These are phyloP conservation scores for Ophiostoma montium DNA, from an alignment of 2,329 filamentous ascomycete species.

Conservation along the genomic window DNA sequence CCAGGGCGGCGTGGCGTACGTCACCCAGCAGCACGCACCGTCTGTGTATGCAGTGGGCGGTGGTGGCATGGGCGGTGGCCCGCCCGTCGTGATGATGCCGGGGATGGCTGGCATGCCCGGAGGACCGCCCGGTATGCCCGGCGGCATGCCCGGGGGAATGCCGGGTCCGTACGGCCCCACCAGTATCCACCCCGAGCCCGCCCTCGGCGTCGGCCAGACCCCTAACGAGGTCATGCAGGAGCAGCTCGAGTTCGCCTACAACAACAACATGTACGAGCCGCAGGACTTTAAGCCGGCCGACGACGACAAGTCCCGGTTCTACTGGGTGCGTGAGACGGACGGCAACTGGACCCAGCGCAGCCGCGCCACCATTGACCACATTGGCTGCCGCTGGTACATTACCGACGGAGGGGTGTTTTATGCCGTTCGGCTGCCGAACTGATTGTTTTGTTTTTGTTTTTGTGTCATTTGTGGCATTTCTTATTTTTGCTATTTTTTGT, in stretches of 20 bases:
- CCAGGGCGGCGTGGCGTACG: conserved; percentile 4
- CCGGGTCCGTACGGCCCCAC: no score
- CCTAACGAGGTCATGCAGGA: conserved; percentile 31
- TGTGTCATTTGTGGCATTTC: no score
- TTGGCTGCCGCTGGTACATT: conserved; percentile 44
- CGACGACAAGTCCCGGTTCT: conserved; percentile 44
- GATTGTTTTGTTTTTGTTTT: conserved; percentile 4
- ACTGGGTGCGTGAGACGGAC: conserved; percentile 47
- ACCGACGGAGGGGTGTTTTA: conserved; percentile 45
- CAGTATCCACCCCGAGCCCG: conserved; percentile 24
- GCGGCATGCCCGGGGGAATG: conserved; percentile 21
- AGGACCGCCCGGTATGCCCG: conserved; percentile 1
- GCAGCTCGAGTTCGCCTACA: conserved; percentile 33
- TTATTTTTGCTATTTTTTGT: background rate
- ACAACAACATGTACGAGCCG: conserved; percentile 37
- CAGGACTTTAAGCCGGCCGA: conserved; percentile 51
- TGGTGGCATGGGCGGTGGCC: conserved; percentile 8
- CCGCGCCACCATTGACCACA: conserved; percentile 44
- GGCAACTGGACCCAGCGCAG: conserved; percentile 45
- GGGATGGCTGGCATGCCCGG: background rate
- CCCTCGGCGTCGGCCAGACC: conserved; percentile 38
- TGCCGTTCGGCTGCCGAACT: conserved; percentile 37
- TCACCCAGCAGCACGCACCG: conserved; percentile 4
- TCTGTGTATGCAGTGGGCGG: conserved; percentile 6
- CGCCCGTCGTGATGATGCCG: conserved; percentile 19